These are phyloP conservation scores for Paramarasmius palmivorus DNA, from an alignment of 1,284 basidiomycete species.

Conservation along the genomic window DNA sequence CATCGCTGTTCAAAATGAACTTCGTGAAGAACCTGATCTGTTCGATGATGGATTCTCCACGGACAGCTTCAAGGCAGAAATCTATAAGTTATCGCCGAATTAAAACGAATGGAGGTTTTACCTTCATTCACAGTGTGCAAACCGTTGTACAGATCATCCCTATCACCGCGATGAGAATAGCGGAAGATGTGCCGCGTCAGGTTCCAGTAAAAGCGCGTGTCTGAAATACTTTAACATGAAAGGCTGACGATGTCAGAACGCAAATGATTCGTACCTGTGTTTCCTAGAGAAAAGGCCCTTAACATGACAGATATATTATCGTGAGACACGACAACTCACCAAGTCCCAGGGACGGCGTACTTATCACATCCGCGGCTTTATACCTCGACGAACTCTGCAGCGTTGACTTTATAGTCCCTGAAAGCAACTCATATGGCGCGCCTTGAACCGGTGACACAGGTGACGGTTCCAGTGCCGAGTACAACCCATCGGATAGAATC, in stretches of 20 bases:
- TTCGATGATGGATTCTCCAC: slow-evolving; percentile 33
- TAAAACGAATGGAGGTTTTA: slow-evolving; percentile 9
- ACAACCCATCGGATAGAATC: slow-evolving; percentile 35
- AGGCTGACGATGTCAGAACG: not conserved
- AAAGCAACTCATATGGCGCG: slow-evolving; percentile 45
- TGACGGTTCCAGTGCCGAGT: slow-evolving; percentile 44
- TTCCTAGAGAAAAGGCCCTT: slow-evolving; percentile 26
- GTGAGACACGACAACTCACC: too few species aligned
- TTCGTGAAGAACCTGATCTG: slow-evolving; percentile 35
- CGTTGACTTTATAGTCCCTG: slow-evolving; percentile 45
- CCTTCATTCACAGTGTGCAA: slow-evolving; percentile 58
- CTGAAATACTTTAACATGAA: slow-evolving; percentile 23
- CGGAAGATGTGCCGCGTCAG: slow-evolving; percentile 51
- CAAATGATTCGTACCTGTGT: slow-evolving; percentile 27
- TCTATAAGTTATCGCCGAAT: not conserved
- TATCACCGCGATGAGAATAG: slow-evolving; percentile 37
- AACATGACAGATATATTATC: too few species aligned
- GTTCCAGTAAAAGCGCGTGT: slow-evolving; percentile 53
- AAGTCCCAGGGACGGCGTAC: slow-evolving; percentile 36
- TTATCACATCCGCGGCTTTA: slow-evolving; percentile 20
- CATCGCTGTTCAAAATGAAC: slow-evolving; percentile 35
- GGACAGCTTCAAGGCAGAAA: slow-evolving; percentile 23
- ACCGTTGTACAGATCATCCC: slow-evolving; percentile 34
- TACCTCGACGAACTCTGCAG: slow-evolving; percentile 20
- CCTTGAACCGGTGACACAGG: slow-evolving; percentile 45